Percentiles rank a stretch among this genome's conserved stretches.
Evolutionary conservation across 805 yeast genomes (phyloP).

Genomic region (Komagataella ulmi): DNA sequence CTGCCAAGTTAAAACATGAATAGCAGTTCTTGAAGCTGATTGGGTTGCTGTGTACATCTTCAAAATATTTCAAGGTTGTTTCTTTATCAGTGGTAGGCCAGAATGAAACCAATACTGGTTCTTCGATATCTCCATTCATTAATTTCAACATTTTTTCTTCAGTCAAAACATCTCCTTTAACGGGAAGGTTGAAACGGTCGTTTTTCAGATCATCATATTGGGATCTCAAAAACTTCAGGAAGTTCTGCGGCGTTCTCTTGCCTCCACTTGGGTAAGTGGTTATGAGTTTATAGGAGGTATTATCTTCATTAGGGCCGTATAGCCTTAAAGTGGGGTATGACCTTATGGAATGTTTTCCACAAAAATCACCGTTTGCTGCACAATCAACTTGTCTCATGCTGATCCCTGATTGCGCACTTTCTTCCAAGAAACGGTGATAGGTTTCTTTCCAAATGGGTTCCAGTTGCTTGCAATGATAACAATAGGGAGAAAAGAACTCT

Average conservation of each 20-base stretch:
- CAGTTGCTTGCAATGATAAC: conserved; percentile 65
- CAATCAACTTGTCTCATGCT: conserved; percentile 75
- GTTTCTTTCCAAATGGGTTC: conserved; percentile 79
- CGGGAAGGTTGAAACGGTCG: conserved; percentile 23
- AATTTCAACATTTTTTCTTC: conserved; percentile 24
- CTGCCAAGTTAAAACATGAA: conserved; percentile 36
- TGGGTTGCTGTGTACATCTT: conserved; percentile 14
- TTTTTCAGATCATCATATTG: conserved; percentile 33
- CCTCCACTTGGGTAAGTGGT: conserved; percentile 33
- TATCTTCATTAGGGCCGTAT: conserved; percentile 43
- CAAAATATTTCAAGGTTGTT: conserved; percentile 18
- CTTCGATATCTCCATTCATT: conserved; percentile 39
- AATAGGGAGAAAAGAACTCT: conserved; percentile 85
- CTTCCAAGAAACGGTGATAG: conserved; percentile 36
- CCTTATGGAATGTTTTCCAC: conserved; percentile 47
- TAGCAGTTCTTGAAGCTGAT: conserved; percentile 27
- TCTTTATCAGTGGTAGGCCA: conserved; percentile 45
- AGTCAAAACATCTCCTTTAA: conserved; percentile 23
- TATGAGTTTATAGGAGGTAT: conserved; percentile 20
- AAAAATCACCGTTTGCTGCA: conserved; percentile 74
- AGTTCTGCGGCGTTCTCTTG: conserved; percentile 31
- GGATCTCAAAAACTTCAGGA: conserved; percentile 40
- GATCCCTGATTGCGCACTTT: conserved; percentile 28
- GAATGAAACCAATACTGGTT: conserved; percentile 47
- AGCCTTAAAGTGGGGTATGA: conserved; percentile 64